Evolutionary conservation across 306 rosid genomes (phyloP).

Genomic region (Prunus mume): DNA sequence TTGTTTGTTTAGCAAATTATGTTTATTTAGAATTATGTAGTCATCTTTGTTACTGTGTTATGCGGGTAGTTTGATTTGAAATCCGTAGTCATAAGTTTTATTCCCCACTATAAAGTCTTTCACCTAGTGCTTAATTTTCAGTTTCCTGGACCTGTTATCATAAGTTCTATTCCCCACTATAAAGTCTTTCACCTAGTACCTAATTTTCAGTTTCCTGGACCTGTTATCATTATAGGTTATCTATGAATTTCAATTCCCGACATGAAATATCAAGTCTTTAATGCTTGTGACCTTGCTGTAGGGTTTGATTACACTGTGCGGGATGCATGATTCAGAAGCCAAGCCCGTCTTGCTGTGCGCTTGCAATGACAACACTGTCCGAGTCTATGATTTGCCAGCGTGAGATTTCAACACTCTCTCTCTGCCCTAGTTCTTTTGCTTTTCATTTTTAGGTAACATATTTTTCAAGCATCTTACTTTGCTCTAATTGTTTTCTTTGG

Average conservation of each 20-base stretch:
- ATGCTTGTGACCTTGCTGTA: constrained; percentile 30
- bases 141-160: background rate
- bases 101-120: background rate
- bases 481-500: constrained; percentile 1
- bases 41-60: background rate
- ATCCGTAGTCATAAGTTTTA: background rate
- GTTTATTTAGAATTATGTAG: background rate
- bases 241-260: background rate
- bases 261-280: background rate
- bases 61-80: background rate
- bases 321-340: constrained; percentile 86
- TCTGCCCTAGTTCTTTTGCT: background rate
- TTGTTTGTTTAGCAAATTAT: background rate
- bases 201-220: background rate
- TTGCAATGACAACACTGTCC: constrained; percentile 86
- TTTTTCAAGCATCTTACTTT: background rate
- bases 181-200: background rate
- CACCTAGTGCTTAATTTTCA: background rate
- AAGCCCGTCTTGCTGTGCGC: constrained; percentile 85
- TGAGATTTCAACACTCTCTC: constrained; percentile 43
- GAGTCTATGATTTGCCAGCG: constrained; percentile 94
- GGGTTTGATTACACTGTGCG: constrained; percentile 83
- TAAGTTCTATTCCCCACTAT: background rate
- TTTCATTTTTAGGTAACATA: background rate
- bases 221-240: background rate